Conservation (phyloP, 371 early-diverging fungal species). For the Fennellomyces sp. region DNA sequence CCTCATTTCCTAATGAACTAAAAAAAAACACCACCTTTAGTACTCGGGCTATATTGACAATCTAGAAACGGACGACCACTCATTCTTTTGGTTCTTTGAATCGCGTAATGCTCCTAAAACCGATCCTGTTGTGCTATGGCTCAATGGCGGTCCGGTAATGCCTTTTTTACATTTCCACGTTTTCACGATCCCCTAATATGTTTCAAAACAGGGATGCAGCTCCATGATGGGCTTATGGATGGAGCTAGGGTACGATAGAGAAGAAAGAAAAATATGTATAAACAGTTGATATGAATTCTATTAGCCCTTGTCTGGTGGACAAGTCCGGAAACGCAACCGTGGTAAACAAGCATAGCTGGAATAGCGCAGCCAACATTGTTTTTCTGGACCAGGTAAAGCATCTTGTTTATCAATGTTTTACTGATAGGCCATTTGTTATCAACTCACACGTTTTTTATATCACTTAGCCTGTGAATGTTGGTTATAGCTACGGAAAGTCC, state of each 20-base stretch:
- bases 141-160: slow-evolving; percentile 75
- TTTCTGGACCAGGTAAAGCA: slow-evolving; percentile 74
- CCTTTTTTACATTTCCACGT: background rate
- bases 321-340: slow-evolving; percentile 60
- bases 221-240: slow-evolving; percentile 80
- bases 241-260: slow-evolving; percentile 61
- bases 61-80: slow-evolving; percentile 55
- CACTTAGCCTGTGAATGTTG: slow-evolving; percentile 80
- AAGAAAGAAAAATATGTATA: background rate
- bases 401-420: background rate
- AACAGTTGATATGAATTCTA: background rate
- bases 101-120: slow-evolving; percentile 70
- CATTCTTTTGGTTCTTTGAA: slow-evolving; percentile 89
- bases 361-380: slow-evolving; percentile 76
- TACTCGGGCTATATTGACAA: slow-evolving; percentile 67
- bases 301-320: slow-evolving; percentile 64
- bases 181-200: background rate
- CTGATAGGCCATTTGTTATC: background rate
- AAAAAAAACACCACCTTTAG: too few relatives aligned
- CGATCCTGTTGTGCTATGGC: slow-evolving; percentile 80
- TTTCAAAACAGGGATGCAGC: slow-evolving; percentile 51
- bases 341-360: slow-evolving; percentile 74
- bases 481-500: slow-evolving; percentile 72
- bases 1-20: background rate
- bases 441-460: background rate